These are phyloP conservation scores for Fagopyrum esculentum DNA, from an alignment of 148 eudicot species.

Conservation along the genomic window DNA sequence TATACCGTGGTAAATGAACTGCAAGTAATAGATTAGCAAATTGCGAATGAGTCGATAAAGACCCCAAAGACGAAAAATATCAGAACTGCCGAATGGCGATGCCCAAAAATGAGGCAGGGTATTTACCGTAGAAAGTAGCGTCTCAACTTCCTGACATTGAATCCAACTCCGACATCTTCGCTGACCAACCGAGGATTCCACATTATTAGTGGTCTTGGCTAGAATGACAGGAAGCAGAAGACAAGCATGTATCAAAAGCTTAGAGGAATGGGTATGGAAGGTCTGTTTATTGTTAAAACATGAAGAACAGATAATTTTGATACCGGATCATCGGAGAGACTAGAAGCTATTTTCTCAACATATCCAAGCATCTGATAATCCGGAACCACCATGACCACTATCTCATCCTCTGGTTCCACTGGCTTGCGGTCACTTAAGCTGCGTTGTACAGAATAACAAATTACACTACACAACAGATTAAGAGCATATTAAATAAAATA, in stretches of 20 bases:
- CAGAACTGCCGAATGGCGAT: neutral
- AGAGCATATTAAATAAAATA: neutral
- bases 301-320: conserved; percentile 8
- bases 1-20: conserved; percentile 80
- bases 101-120: no score
- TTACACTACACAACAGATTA: neutral
- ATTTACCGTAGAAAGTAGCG: conserved; percentile 66
- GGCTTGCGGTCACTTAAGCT: conserved; percentile 98
- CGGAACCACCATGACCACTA: conserved; percentile 94
- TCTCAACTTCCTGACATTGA: conserved; percentile 73
- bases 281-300: neutral
- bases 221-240: neutral
- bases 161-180: conserved; percentile 94
- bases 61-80: neutral
- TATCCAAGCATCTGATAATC: conserved; percentile 93
- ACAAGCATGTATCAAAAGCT: neutral
- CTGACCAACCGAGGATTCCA: conserved; percentile 98
- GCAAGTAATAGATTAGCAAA: conserved; percentile 18
- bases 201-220: conserved; percentile 99
- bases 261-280: neutral
- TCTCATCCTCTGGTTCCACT: conserved; percentile 77
- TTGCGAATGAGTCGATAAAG: neutral
- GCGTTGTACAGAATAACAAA: conserved; percentile 13
- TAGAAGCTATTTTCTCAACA: conserved; percentile 68
- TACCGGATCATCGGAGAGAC: conserved; percentile 94